Conservation (phyloP, 768 basidiomycete genomes). For the Kwoniella heveanensis region DNA sequence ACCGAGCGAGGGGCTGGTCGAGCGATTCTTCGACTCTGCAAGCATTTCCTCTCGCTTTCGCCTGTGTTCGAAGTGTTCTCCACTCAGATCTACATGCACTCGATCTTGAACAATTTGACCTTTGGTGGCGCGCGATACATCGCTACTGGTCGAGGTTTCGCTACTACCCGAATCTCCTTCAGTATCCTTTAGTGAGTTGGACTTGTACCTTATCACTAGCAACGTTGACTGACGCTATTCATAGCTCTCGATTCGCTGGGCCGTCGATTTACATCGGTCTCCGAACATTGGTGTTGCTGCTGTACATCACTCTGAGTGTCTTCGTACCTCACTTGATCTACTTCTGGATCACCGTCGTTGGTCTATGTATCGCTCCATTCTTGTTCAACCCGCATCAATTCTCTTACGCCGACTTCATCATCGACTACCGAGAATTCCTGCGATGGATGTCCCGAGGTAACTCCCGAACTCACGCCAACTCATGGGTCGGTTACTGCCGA, state of each 20-base stretch:
- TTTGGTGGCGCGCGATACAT: conserved; percentile 99
- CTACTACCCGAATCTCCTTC: conserved; percentile 92
- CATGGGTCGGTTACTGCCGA: conserved; percentile 99
- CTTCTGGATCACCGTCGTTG: conserved; percentile 94
- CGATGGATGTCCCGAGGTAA: conserved; percentile 99
- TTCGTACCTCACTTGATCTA: conserved; percentile 94
- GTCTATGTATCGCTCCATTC: conserved; percentile 93
- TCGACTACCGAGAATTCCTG: conserved; percentile 95
- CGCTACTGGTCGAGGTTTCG: conserved; percentile 97
- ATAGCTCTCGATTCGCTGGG: conserved; percentile 87
- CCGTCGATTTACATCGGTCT: conserved; percentile 98
- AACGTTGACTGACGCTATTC: background rate
- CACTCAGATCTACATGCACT: conserved; percentile 97
- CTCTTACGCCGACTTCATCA: conserved; percentile 92
- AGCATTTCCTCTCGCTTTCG: conserved; percentile 91
- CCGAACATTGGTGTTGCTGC: conserved; percentile 84
- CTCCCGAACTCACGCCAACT: conserved; percentile 93
- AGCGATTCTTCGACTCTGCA: conserved; percentile 84
- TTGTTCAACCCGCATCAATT: conserved; percentile 99
- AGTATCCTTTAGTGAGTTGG: conserved; percentile 71
- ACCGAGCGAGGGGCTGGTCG: conserved; percentile 92
- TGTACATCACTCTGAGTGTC: conserved; percentile 87
- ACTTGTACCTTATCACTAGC: background rate
- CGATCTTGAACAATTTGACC: conserved; percentile 92
- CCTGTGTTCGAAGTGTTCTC: conserved; percentile 97